phyloP scores from a whole-genome alignment of 208 protist genomes.

The Porcisia hertigi region DNA sequence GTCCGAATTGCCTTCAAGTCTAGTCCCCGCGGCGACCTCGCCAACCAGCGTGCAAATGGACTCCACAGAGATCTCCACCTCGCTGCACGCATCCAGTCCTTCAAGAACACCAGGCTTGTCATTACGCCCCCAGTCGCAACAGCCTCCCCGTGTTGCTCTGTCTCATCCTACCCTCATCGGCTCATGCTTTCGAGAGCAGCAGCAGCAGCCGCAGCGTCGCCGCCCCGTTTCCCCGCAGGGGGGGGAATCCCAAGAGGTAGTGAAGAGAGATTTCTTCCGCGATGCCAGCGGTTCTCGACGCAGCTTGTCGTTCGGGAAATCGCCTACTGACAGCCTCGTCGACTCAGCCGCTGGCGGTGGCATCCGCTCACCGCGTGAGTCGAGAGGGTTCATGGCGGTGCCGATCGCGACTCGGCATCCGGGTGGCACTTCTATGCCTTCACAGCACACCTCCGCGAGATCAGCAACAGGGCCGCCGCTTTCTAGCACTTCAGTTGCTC shows the following conservation, averaged over 20 bases:
- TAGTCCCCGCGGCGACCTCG: neutral
- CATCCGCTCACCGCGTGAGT: constrained; percentile 8
- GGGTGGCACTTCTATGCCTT: neutral
- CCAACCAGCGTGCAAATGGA: neutral
- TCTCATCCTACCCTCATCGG: neutral
- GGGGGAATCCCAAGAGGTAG: neutral
- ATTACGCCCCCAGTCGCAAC: neutral
- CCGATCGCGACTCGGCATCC: neutral
- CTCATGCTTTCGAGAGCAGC: neutral
- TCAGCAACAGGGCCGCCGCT: neutral
- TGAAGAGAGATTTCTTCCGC: neutral
- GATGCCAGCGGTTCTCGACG: constrained; percentile 4
- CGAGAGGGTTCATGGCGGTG: constrained; percentile 9
- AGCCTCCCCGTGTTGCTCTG: neutral
- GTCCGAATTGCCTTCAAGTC: neutral
- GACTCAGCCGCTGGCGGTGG: constrained; percentile 5
- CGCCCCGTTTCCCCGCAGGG: neutral
- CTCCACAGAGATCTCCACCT: constrained; percentile 4
- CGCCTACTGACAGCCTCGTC: constrained; percentile 8
- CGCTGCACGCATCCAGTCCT: neutral
- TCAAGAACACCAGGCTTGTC: neutral
- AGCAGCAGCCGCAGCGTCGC: neutral
- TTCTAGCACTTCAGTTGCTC: neutral
- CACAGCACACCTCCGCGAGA: neutral
- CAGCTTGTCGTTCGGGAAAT: neutral